Evolutionary conservation across 257 asterid genomes (phyloP).

Genomic region (Solanum medicagineum): DNA sequence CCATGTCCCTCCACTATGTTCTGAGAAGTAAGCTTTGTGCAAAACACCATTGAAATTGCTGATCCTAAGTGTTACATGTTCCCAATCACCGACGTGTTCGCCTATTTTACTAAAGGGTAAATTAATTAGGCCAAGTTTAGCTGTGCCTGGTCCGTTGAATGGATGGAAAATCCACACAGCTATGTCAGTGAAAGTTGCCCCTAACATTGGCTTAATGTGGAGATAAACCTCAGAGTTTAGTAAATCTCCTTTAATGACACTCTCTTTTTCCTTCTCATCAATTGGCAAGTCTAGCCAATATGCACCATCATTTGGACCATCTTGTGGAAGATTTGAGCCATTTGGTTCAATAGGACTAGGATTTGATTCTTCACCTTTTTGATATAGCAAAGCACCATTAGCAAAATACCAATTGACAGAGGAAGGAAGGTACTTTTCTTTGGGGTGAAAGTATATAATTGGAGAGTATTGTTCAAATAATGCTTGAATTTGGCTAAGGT

Average conservation of each 20-base stretch:
- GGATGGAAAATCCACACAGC: constrained; percentile 73
- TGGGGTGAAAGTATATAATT: constrained; percentile 51
- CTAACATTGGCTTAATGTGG: constrained; percentile 58
- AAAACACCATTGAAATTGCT: constrained; percentile 70
- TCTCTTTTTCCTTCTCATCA: constrained; percentile 13
- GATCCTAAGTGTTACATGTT: constrained; percentile 69
- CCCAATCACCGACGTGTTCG: constrained; percentile 93
- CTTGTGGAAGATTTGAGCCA: constrained; percentile 81
- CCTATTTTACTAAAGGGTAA: constrained; percentile 62
- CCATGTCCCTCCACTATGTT: constrained; percentile 68
- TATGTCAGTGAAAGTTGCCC: constrained; percentile 69
- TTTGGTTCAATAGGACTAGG: constrained; percentile 28
- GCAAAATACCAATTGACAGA: constrained; percentile 75
- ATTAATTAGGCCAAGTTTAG: constrained; percentile 38
- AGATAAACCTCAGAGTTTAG: constrained; percentile 47
- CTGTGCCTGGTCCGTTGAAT: constrained; percentile 69
- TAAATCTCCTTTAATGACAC: constrained; percentile 44
- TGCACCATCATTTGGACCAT: constrained; percentile 50
- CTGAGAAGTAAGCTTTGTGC: constrained; percentile 38
- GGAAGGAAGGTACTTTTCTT: constrained; percentile 54
- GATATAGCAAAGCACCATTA: constrained; percentile 46
- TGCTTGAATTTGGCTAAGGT: constrained; percentile 31
- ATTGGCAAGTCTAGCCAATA: constrained; percentile 76
- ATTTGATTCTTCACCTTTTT: constrained; percentile 41
- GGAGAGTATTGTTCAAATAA: constrained; percentile 52